Conservation (phyloP, 768 basidiomycete species). For the Pisolithus orientalis region DNA sequence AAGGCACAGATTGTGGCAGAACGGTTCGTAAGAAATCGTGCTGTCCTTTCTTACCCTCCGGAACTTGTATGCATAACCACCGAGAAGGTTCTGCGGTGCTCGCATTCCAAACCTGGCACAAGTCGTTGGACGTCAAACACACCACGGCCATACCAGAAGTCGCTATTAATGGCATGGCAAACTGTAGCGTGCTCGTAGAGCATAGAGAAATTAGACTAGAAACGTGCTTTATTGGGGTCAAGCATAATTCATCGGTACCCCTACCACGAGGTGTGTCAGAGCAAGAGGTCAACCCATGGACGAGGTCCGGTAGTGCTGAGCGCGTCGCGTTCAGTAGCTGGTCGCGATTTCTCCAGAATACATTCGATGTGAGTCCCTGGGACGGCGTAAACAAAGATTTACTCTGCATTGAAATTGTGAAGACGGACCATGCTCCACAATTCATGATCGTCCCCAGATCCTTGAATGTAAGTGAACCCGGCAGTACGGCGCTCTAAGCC, state of each 20-base stretch:
- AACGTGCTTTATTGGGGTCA: slow-evolving; percentile 21
- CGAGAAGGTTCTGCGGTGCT: neutral
- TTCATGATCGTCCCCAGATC: slow-evolving; percentile 94
- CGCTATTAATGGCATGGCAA: neutral
- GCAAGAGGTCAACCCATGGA: slow-evolving; percentile 11
- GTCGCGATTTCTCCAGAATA: slow-evolving; percentile 62
- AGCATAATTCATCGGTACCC: neutral
- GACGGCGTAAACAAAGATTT: neutral
- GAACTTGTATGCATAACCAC: slow-evolving; percentile 21
- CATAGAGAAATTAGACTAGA: slow-evolving; percentile 39
- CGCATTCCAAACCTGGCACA: neutral
- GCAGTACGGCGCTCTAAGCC: slow-evolving; percentile 53
- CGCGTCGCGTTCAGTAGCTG: slow-evolving; percentile 43
- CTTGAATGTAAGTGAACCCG: slow-evolving; percentile 88
- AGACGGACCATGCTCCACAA: slow-evolving; percentile 69
- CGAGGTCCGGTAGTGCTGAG: slow-evolving; percentile 38
- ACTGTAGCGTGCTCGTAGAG: slow-evolving; percentile 22
- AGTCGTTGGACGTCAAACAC: slow-evolving; percentile 8
- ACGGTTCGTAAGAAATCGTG: slow-evolving; percentile 39
- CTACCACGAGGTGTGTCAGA: neutral
- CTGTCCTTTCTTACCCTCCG: slow-evolving; percentile 50
- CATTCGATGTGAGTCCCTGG: slow-evolving; percentile 67
- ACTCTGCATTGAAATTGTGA: slow-evolving; percentile 1
- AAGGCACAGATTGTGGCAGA: slow-evolving; percentile 44
- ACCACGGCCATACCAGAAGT: slow-evolving; percentile 10